phyloP scores from a whole-genome alignment of 169 alveolate genomes.

The Cryptosporidium canis region DNA sequence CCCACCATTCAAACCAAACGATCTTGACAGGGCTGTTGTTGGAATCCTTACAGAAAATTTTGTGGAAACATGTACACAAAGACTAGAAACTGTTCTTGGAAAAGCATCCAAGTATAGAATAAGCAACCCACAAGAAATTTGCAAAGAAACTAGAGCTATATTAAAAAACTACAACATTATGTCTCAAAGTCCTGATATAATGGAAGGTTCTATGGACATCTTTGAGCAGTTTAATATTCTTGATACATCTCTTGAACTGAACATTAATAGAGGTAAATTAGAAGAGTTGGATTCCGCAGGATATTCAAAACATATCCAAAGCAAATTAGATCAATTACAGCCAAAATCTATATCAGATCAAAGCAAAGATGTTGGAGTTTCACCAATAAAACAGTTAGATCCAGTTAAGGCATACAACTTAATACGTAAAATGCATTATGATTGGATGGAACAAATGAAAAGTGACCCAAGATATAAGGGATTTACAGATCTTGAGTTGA shows the following conservation, averaged over 20 bases:
- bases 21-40: constrained; percentile 44
- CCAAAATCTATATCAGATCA: not conserved
- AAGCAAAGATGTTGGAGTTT: constrained; percentile 11
- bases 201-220: constrained; percentile 3
- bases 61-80: constrained; percentile 30
- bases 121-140: constrained; percentile 7
- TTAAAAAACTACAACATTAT: constrained; percentile 23
- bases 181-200: constrained; percentile 17
- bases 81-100: constrained; percentile 50
- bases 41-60: constrained; percentile 22
- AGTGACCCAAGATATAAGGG: constrained; percentile 66
- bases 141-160: not conserved
- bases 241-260: not conserved
- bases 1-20: constrained; percentile 45
- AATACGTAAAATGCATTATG: constrained; percentile 7
- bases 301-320: not conserved
- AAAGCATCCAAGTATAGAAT: constrained; percentile 21
- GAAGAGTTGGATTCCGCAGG: not conserved
- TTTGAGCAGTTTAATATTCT: constrained; percentile 56
- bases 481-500: constrained; percentile 26
- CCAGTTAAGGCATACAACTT: constrained; percentile 32
- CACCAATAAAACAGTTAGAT: constrained; percentile 41
- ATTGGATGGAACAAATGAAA: constrained; percentile 71
- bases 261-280: not conserved
- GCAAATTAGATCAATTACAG: not conserved